Conservation (phyloP, 345 rosid genomes). For the Erucastrum elatum region DNA sequence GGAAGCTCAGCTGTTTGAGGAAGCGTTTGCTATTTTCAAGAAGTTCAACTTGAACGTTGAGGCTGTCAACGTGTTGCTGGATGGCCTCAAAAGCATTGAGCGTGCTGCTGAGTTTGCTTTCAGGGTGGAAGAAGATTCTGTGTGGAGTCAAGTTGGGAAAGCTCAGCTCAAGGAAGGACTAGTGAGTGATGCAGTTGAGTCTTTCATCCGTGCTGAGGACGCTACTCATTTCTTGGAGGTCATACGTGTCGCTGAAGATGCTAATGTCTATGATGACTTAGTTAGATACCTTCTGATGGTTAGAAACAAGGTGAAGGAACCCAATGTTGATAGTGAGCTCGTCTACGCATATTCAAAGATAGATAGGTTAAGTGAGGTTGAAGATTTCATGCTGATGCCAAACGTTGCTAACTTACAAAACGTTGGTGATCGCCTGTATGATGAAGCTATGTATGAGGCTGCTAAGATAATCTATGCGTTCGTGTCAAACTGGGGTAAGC, state of each 20-base stretch:
- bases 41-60: constrained; percentile 80
- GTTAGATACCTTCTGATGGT: constrained; percentile 96
- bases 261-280: constrained; percentile 86
- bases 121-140: constrained; percentile 96
- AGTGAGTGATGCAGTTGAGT: constrained; percentile 95
- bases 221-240: constrained; percentile 78
- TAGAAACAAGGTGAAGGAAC: constrained; percentile 93
- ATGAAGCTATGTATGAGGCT: constrained; percentile 86
- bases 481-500: constrained; percentile 98
- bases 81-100: constrained; percentile 69
- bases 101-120: constrained; percentile 96
- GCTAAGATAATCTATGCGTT: constrained; percentile 92
- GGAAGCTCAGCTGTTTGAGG: constrained; percentile 84
- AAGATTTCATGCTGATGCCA: constrained; percentile 96
- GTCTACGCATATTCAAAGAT: constrained; percentile 98
- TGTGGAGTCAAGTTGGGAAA: constrained; percentile 96
- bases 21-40: constrained; percentile 82
- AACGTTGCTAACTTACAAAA: constrained; percentile 93
- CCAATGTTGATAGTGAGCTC: constrained; percentile 92
- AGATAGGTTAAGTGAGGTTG: constrained; percentile 80
- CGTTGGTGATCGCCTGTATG: constrained; percentile 94
- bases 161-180: constrained; percentile 94
- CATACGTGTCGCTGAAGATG: constrained; percentile 73
- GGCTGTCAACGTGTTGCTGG: constrained; percentile 72
- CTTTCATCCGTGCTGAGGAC: constrained; percentile 93